phyloP scores from a whole-genome alignment of 1,284 basidiomycete genomes.

The Flammula alnicola region DNA sequence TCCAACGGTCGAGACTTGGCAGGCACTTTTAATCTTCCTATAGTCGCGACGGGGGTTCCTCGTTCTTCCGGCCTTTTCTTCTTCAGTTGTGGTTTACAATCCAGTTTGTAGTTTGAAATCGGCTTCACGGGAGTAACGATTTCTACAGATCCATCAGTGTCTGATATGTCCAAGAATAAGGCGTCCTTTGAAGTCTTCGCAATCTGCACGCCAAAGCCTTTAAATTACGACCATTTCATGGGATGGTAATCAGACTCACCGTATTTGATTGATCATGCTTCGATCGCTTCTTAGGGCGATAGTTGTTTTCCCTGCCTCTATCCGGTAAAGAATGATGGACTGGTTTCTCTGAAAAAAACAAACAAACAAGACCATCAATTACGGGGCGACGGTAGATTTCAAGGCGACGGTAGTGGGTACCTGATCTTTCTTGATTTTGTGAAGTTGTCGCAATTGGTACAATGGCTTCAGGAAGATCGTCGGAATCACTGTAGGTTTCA shows the following conservation, averaged over 20 bases:
- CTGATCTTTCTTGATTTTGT: constrained; percentile 4
- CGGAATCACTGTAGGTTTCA: constrained; percentile 39
- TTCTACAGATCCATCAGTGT: constrained; percentile 23
- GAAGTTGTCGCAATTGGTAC: constrained; percentile 2
- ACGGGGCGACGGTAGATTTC: no score
- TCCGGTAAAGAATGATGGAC: no score
- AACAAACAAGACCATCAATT: neutral
- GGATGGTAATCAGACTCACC: no score
- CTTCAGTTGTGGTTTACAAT: neutral
- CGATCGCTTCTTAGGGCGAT: no score
- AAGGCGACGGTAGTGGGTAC: no score
- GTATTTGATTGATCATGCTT: no score
- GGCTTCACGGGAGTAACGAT: constrained; percentile 15
- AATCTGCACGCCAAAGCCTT: no score
- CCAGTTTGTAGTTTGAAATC: neutral
- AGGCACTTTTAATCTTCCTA: no score
- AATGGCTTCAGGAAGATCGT: constrained; percentile 50
- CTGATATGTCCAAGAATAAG: constrained; percentile 20
- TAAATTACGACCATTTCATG: no score
- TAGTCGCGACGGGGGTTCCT: neutral
- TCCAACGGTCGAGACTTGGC: no score
- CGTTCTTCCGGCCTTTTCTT: neutral
- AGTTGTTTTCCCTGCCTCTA: no score
- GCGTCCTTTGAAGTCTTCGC: neutral
- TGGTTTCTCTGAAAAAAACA: neutral